Base-by-base conservation (phyloP, 2,329 filamentous ascomycete species). In the Alternaria metachromatica region DNA sequence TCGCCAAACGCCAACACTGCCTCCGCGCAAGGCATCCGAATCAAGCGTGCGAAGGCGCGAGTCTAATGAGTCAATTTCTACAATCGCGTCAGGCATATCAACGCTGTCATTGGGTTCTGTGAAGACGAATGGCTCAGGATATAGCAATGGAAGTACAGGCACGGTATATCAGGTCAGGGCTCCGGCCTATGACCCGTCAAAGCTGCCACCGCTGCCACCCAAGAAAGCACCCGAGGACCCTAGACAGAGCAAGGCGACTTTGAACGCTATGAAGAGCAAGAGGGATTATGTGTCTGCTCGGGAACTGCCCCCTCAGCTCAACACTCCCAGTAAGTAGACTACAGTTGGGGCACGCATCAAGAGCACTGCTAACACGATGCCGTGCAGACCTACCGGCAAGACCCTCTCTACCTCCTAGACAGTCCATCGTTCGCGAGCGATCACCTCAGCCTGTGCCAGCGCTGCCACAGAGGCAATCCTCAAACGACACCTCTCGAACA, bases 121-220 rank as follows among this genome's bases (percentile, higher is more conserved):
- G 41, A 82, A 81, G 55, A 80, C 82, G 23, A 82, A 78, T 37
- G 68, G 61, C 23, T 77, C 78, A 25, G 80, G 75, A 26, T 66
- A 71, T 56, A 77, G 72, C n/a, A 77, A 78, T 51, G 60, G 75
- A 72, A 63, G 57, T 28, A 62, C 76, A 65, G 78, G 75, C 20
- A 66, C 73, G 15, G 53, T 76, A 23, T 76, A 78, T 61, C 78
- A 81, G 46, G 78, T 86, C 51, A 83, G 84, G 70, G 86, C 87
- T 6, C 88, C 88, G 10, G 84, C 84, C 50, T 90, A 85, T 78
- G 86, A 87, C 63, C 84, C 87, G 53, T 76, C 83, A 13, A 82
- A 83, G 41, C 76, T 89, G 10, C 88, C 88, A 55, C 80, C 84
- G 28, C 78, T 89, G 37, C 87, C 87, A 53, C 82, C 85, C 1